These are phyloP conservation scores for Fagopyrum esculentum DNA, from an alignment of 148 eudicot genomes.

Conservation along the genomic window DNA sequence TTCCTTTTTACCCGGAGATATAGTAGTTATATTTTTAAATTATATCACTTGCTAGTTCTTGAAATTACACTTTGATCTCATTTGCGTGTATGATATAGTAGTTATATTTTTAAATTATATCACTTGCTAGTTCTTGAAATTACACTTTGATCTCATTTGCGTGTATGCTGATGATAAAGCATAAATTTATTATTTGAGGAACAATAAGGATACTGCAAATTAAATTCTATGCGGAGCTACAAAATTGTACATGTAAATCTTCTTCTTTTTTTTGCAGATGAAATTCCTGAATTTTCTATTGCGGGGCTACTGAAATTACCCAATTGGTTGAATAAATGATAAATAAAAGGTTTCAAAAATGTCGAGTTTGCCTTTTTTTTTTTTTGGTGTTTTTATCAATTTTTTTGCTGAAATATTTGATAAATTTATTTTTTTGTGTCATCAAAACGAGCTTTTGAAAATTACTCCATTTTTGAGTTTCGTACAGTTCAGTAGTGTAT, in stretches of 20 bases:
- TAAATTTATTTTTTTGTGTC: too few relatives aligned
- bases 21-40: too few relatives aligned
- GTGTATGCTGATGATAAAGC: neutral
- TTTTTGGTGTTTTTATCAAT: too few relatives aligned
- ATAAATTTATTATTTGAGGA: neutral
- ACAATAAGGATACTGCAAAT: neutral
- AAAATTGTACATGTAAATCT: neutral
- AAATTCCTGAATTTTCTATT: neutral
- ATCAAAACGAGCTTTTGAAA: too few relatives aligned
- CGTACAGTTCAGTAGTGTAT: too few relatives aligned
- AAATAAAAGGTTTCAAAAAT: neutral
- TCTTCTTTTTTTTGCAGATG: neutral
- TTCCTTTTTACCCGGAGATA: neutral
- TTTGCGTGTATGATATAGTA: too few relatives aligned
- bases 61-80: too few relatives aligned
- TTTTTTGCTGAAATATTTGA: too few relatives aligned
- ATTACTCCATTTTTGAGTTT: too few relatives aligned
- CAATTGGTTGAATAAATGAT: too few relatives aligned
- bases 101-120: neutral
- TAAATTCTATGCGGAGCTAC: neutral
- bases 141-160: neutral
- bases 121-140: neutral
- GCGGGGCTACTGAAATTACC: neutral
- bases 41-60: too few relatives aligned
- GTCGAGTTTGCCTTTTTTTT: too few relatives aligned